A percentile compares a stretch with the other conserved stretches of the same genome.
phyloP scores from a whole-genome alignment of 2,329 filamentous ascomycete genomes.

The Westerdykella aurantiaca region DNA sequence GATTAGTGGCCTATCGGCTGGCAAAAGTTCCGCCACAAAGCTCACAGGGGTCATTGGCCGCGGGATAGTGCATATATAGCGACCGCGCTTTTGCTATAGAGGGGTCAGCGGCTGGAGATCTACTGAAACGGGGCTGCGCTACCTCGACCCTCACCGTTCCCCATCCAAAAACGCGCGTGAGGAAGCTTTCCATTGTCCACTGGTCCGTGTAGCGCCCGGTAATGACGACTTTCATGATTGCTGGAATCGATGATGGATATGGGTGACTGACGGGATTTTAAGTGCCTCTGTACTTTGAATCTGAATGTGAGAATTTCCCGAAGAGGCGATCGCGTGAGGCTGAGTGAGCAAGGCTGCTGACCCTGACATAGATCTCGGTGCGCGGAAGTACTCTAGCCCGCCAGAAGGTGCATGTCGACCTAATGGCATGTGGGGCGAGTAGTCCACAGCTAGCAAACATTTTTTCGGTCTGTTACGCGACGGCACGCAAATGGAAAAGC shows the following conservation, averaged over 20 bases:
- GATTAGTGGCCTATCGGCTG: too few relatives aligned
- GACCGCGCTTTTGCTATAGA: constrained; percentile 7
- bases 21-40: neutral
- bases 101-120: neutral
- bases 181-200: constrained; percentile 2
- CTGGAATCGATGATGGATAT: too few relatives aligned
- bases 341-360: constrained; percentile 61
- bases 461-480: too few relatives aligned
- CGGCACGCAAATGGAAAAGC: too few relatives aligned
- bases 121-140: neutral
- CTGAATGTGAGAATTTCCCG: too few relatives aligned
- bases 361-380: constrained; percentile 57
- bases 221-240: constrained; percentile 5
- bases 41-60: constrained; percentile 2
- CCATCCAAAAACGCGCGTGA: constrained; percentile 5
- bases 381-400: too few relatives aligned
- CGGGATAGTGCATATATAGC: constrained; percentile 9
- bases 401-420: too few relatives aligned
- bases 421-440: too few relatives aligned
- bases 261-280: too few relatives aligned
- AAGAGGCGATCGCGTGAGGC: constrained; percentile 31
- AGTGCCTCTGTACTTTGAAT: too few relatives aligned
- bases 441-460: too few relatives aligned
- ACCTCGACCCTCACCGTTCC: constrained; percentile 6
- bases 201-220: constrained; percentile 9